A percentile compares a stretch with the other conserved stretches of the same genome.
Evolutionary conservation across 371 early-diverging fungal genomes (phyloP).

Genomic region (Nematocida minor): DNA sequence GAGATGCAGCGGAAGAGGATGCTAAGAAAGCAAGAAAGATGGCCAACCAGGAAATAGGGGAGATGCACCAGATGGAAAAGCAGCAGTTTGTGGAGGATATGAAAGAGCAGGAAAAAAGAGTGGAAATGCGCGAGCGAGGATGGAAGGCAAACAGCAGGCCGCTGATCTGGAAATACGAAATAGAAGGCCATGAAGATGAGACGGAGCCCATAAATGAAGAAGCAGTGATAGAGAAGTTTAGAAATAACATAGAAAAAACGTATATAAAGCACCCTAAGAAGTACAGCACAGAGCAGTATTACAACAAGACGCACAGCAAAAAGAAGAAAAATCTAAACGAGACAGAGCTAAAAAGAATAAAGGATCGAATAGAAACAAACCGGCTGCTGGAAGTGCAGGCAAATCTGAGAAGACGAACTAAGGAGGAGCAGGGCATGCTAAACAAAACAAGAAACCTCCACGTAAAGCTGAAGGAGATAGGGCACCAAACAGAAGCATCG

Average conservation of each 20-base stretch:
- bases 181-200: slow-evolving; percentile 28
- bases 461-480: slow-evolving; percentile 26
- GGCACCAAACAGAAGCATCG: slow-evolving; percentile 21
- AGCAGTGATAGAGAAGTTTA: slow-evolving; percentile 1
- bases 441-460: slow-evolving; percentile 9
- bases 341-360: background rate
- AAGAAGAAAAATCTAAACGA: background rate
- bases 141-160: background rate
- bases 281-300: background rate
- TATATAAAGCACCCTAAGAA: background rate
- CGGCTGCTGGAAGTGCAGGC: background rate
- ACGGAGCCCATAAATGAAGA: background rate
- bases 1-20: background rate
- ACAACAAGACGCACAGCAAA: background rate
- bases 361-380: background rate
- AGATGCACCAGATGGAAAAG: background rate
- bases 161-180: slow-evolving; percentile 10
- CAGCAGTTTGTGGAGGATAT: background rate
- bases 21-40: background rate
- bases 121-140: background rate
- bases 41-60: background rate
- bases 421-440: background rate
- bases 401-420: background rate
- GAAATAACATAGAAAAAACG: background rate
- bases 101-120: background rate